phyloP scores from a whole-genome alignment of 2,329 filamentous ascomycete genomes.

The Cordyceps farinosa region DNA sequence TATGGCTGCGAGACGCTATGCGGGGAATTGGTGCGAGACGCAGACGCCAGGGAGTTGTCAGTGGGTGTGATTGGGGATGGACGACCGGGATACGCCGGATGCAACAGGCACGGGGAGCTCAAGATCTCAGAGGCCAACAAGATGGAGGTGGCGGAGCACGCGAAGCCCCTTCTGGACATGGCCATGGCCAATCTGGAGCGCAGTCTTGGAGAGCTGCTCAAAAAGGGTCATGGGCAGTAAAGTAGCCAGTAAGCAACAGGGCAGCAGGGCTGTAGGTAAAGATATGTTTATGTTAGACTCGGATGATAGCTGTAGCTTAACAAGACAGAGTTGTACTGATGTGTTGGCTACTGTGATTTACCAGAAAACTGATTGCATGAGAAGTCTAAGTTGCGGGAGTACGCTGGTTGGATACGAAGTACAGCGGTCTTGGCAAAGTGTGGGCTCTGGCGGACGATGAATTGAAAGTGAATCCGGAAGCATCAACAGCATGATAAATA shows the following conservation, averaged over 20 bases:
- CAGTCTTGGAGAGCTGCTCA: slow-evolving; percentile 3
- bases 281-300: neutral
- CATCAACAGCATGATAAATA: no score
- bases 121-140: slow-evolving; percentile 37
- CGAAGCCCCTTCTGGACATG: slow-evolving; percentile 42
- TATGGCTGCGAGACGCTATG: slow-evolving; percentile 34
- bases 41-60: slow-evolving; percentile 27
- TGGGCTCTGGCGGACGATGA: no score
- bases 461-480: no score
- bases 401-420: no score
- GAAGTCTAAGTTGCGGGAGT: no score
- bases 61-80: slow-evolving; percentile 39
- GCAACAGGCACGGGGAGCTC: slow-evolving; percentile 28
- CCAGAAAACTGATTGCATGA: no score
- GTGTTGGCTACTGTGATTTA: no score
- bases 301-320: neutral
- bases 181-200: slow-evolving; percentile 28
- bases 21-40: slow-evolving; percentile 30
- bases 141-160: slow-evolving; percentile 37
- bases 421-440: no score
- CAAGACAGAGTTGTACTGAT: neutral
- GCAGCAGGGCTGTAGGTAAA: neutral
- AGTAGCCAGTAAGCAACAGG: neutral
- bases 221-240: neutral
- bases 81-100: slow-evolving; percentile 27